These are phyloP conservation scores for Clohesyomyces aquaticus DNA, from an alignment of 495 filamentous ascomycete species.

Conservation along the genomic window DNA sequence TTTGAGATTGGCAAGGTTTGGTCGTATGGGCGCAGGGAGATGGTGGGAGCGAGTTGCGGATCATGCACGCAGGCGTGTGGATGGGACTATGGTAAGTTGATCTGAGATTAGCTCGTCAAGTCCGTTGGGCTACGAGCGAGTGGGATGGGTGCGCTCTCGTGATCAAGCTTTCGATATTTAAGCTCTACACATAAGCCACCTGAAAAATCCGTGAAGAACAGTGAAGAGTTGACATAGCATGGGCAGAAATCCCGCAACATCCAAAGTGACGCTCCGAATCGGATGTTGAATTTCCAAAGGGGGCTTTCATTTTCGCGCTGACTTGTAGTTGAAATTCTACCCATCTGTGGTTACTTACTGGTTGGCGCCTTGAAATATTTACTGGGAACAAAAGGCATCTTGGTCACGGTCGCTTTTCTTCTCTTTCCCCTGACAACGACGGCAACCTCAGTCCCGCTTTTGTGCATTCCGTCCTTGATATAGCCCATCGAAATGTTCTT, in stretches of 20 bases:
- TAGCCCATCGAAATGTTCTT: conserved; percentile 98
- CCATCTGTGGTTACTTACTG: not conserved
- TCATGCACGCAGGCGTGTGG: too few species aligned
- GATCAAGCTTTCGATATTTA: too few species aligned
- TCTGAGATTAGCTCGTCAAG: too few species aligned
- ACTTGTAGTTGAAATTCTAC: too few species aligned
- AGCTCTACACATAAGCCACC: not conserved
- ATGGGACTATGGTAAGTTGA: too few species aligned
- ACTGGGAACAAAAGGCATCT: conserved; percentile 91
- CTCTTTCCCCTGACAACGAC: conserved; percentile 81
- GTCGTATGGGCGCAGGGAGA: too few species aligned
- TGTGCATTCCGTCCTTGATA: conserved; percentile 78
- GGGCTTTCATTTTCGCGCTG: not conserved
- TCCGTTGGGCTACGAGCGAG: too few species aligned
- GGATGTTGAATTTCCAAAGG: not conserved
- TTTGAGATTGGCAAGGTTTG: too few species aligned
- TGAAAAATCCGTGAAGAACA: not conserved
- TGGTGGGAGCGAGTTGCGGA: too few species aligned
- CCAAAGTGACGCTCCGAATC: too few species aligned
- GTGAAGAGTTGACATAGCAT: not conserved
- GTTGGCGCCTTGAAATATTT: conserved; percentile 62
- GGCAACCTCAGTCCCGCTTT: conserved; percentile 80
- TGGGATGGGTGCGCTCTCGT: too few species aligned
- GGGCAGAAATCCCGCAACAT: not conserved
- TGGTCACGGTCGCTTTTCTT: conserved; percentile 76